Percentiles rank a stretch among this genome's conserved stretches.
Conservation (phyloP, 2,329 filamentous ascomycete genomes). For the Fusarium sp. region DNA sequence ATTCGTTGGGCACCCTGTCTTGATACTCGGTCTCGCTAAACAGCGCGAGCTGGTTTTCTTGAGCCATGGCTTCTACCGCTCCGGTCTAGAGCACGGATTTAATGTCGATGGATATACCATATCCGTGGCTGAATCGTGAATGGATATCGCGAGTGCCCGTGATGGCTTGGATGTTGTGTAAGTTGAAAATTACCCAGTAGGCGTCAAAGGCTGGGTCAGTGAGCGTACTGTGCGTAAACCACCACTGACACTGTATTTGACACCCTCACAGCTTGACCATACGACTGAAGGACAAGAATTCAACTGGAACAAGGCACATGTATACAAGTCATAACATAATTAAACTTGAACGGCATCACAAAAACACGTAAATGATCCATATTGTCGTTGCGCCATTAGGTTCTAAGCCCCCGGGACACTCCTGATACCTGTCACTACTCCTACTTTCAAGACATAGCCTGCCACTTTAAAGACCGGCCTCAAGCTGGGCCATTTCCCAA, state of each 20-base stretch:
- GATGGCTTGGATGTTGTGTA: conserved; percentile 6
- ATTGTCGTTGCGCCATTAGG: conserved; percentile 47
- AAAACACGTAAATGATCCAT: conserved; percentile 36
- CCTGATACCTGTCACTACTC: conserved; percentile 35
- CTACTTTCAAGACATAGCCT: conserved; percentile 36
- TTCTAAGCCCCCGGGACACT: conserved; percentile 44
- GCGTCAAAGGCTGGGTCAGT: neutral
- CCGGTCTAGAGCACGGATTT: conserved; percentile 3
- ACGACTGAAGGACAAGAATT: neutral
- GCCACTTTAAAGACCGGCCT: conserved; percentile 39
- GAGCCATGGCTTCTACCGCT: conserved; percentile 40
- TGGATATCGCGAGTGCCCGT: neutral
- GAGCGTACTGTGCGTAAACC: conserved; percentile 8
- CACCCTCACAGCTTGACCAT: neutral
- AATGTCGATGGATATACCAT: neutral
- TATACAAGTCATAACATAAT: neutral
- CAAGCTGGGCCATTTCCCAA: conserved; percentile 28
- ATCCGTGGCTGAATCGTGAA: neutral
- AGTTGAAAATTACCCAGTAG: conserved; percentile 16
- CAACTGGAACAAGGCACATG: neutral
- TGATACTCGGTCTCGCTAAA: conserved; percentile 70
- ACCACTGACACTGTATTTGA: neutral
- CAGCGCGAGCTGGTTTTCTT: conserved; percentile 55
- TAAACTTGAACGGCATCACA: neutral
- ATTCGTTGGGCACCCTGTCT: conserved; percentile 64